Base-by-base conservation (phyloP, 169 alveolate species). In the Eimeria acervulina region DNA sequence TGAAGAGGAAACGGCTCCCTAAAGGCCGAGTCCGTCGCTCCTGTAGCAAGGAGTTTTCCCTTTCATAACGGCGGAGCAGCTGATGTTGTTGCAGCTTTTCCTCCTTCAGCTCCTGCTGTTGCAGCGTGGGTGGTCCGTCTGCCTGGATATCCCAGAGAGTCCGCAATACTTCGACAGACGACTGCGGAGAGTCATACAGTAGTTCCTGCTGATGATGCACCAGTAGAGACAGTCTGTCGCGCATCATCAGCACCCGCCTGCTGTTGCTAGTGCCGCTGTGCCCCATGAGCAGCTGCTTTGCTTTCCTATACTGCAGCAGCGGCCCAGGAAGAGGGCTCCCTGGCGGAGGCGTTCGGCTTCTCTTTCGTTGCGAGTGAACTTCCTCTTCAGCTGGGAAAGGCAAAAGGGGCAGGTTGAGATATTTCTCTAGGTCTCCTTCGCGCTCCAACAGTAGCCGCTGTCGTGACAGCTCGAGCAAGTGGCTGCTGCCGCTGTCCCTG, bases 401-500 rank as follows among this genome's bases (percentile, higher is more conserved):
- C 59, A 55, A 19, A 42, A 87, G 26, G n/a, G 93, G 93, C 28
- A 33, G 42, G 40, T 40, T 33, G 81, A 55, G 36, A 33, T 87
- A 87, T 40, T 55, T 38, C 59, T 87, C 83, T 26, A 93, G 88
- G 47, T 93, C 96, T 33, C 90, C 90, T 19, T 81, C 94, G 51
- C 96, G 96, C 47, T 93, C 88, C 26, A 93, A 85, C 38, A 93
- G 55, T 47, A 81, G 81, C 80, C 96, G 72, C 81, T 93, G 94
- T 28, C 96, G 93, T 7, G 96, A 59, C 33, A 93, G 83, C 68
- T 93, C 96, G 26, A 81, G 89, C 44, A 93, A 70, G 76, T 93
- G 96, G 70, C 94, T 72, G 68, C 94, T 88, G 51, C 96, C 96
- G 51, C 96, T 93, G 90, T 93, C 90, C 66, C 96, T 61, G 61